phyloP scores from a whole-genome alignment of 371 early-diverging fungal genomes.

The Rhizopus microsporus region DNA sequence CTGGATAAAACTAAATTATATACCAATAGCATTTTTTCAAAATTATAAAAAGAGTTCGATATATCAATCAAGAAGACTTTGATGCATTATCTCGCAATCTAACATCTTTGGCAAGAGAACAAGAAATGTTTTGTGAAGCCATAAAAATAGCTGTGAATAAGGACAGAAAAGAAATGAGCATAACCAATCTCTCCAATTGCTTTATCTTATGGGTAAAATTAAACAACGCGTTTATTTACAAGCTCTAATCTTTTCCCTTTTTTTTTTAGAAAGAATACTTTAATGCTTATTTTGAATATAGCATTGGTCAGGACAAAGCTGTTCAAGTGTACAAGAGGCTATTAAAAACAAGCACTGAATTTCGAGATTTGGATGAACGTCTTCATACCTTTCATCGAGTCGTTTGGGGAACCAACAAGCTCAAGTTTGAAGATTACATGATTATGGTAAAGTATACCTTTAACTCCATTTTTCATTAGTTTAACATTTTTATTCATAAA shows the following conservation, averaged over 20 bases:
- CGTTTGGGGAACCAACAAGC: slow-evolving; percentile 19
- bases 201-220: slow-evolving; percentile 41
- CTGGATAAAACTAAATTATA: not conserved
- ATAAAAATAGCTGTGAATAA: slow-evolving; percentile 24
- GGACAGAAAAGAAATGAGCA: slow-evolving; percentile 13
- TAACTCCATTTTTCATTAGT: not conserved
- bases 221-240: not conserved
- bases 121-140: slow-evolving; percentile 26
- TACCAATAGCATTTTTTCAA: slow-evolving; percentile 29
- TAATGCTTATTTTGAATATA: slow-evolving; percentile 44
- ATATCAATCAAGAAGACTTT: not conserved
- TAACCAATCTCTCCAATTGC: slow-evolving; percentile 35
- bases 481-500: not conserved
- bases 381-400: slow-evolving; percentile 28
- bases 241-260: not conserved
- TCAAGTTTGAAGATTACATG: slow-evolving; percentile 48
- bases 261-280: slow-evolving; percentile 33
- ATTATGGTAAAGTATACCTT: slow-evolving; percentile 33
- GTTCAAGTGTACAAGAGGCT: slow-evolving; percentile 30
- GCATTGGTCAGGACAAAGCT: slow-evolving; percentile 45
- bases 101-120: slow-evolving; percentile 1
- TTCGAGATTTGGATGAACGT: slow-evolving; percentile 24
- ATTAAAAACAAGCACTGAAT: slow-evolving; percentile 26
- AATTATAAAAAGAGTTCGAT: slow-evolving; percentile 7
- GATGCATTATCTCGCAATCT: not conserved